Evolutionary conservation across 768 basidiomycete species (phyloP), one percentile per base, ranked within the genome.

Genomic region (Agaricus sinodeliciosus): DNA sequence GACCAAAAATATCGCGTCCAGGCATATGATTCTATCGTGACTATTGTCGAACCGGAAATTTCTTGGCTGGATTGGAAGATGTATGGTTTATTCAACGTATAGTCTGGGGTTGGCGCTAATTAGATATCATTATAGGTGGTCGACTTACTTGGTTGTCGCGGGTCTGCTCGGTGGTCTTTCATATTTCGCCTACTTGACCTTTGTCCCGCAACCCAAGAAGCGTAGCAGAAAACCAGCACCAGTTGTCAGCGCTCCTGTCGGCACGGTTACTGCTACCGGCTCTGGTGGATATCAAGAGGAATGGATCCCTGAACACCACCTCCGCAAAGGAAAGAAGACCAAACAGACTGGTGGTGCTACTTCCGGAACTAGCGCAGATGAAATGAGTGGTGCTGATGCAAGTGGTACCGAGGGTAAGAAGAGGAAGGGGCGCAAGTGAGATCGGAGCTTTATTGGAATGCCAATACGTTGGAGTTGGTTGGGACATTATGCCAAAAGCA

Each of bases 261-360:
- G 76, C 26, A 57, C 79, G 7, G 77, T 78, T 34, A 84, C 85
- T 6, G 82, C 84, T 28, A 81, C 81, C 19, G 80, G 82, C 34
- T 75, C 82, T 2, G 78, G 82, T 36, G 84, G 81, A 41, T 91
- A 92, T 59, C 81, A 88, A 61, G 87, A 92, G 63, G 90, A 93
- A 62, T 93, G 90, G 90, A 93, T 93, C 59, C 90, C 90, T n/a
- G 86, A 87, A 58, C 87, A 90, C 62, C 90, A 92, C 60, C 71
- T 90, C 56, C 86, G 80, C 72, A 87, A 87, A 66, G 53, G 69
- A 28, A 88, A 80, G 65, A 64, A 67, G 15, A 61, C 66, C 35
- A 80, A 77, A 59, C 75, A 77, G 57, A 75, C 75, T 62, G 68
- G 67, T 36, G 75, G 72, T 25, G 70, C 65, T 37, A 55, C 72